Percentiles rank a stretch among this genome's conserved stretches.
These are phyloP conservation scores for Bipolaris gigantea DNA, from an alignment of 2,329 filamentous ascomycete genomes.

Conservation along the genomic window DNA sequence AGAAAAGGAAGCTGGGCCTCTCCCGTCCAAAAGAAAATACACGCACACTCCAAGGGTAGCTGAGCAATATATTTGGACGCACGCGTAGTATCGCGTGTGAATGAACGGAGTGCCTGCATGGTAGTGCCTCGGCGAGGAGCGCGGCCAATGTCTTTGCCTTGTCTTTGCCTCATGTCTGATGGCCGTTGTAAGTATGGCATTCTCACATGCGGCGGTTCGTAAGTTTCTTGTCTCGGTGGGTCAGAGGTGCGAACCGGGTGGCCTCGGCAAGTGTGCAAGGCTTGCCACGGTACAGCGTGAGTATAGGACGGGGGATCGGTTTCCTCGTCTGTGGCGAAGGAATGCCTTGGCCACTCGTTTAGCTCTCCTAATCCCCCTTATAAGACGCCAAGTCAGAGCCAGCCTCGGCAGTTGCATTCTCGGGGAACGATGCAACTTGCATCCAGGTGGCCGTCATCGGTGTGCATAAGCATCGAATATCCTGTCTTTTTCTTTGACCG, in stretches of 20 bases:
- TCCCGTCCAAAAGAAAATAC: neutral
- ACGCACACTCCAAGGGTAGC: neutral
- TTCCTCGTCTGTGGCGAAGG: neutral
- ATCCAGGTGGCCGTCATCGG: neutral
- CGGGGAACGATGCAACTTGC: neutral
- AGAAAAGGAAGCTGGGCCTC: neutral
- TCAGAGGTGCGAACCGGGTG: neutral
- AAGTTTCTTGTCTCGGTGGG: neutral
- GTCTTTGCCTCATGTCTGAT: neutral
- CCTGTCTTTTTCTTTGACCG: neutral
- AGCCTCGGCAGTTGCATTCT: neutral
- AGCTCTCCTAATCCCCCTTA: neutral
- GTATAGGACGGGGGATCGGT: neutral
- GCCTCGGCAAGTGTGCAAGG: neutral
- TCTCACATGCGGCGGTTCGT: neutral
- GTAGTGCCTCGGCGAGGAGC: neutral
- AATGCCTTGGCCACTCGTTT: constrained; percentile 1
- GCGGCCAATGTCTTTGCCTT: neutral
- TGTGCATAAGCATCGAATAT: neutral
- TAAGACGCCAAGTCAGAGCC: constrained; percentile 3
- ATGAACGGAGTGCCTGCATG: neutral
- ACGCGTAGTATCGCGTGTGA: neutral
- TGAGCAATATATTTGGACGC: neutral
- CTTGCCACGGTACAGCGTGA: neutral
- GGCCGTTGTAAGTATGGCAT: neutral